These are phyloP conservation scores for Ogataea parapolymorpha DNA, from an alignment of 805 yeast species.

Conservation along the genomic window DNA sequence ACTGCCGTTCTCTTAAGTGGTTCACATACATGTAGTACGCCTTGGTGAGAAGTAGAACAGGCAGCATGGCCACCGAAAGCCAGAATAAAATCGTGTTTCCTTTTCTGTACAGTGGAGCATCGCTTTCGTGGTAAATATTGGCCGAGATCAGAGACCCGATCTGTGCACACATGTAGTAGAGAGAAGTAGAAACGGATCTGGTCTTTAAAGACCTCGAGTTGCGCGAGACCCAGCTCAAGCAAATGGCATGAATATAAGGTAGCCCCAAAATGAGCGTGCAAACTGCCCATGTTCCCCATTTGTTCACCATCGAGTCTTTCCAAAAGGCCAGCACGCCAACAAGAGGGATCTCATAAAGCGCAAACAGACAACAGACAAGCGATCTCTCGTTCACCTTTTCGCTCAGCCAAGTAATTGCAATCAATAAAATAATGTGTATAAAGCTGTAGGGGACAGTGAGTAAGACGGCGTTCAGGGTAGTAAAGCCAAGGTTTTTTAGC, in stretches of 20 bases:
- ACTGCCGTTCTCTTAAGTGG: slow-evolving; percentile 22
- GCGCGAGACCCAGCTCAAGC: slow-evolving; percentile 32
- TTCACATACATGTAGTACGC: slow-evolving; percentile 22
- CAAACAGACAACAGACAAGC: slow-evolving; percentile 38
- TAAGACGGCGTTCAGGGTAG: slow-evolving; percentile 33
- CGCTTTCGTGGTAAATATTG: slow-evolving; percentile 30
- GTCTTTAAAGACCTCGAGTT: slow-evolving; percentile 29
- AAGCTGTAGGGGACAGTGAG: slow-evolving; percentile 20
- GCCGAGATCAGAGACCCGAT: slow-evolving; percentile 27
- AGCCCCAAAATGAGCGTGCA: slow-evolving; percentile 31
- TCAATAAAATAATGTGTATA: slow-evolving; percentile 9
- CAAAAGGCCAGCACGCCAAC: slow-evolving; percentile 14
- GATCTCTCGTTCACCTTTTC: slow-evolving; percentile 37
- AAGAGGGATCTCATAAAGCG: slow-evolving; percentile 14
- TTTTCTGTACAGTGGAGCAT: slow-evolving; percentile 30
- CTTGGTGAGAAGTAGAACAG: slow-evolving; percentile 16
- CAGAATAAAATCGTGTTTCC: slow-evolving; percentile 27
- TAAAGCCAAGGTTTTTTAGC: slow-evolving; percentile 43
- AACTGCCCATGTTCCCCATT: slow-evolving; percentile 18
- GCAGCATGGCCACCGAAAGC: slow-evolving; percentile 23
- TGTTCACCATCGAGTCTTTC: slow-evolving; percentile 11
- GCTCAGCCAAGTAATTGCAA: slow-evolving; percentile 26
- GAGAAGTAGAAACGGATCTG: slow-evolving; percentile 31
- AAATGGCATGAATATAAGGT: slow-evolving; percentile 40
- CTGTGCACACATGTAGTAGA: slow-evolving; percentile 31